These are phyloP conservation scores for Backusella morwellensis DNA, from an alignment of 192 early-diverging fungal species.

Conservation along the genomic window DNA sequence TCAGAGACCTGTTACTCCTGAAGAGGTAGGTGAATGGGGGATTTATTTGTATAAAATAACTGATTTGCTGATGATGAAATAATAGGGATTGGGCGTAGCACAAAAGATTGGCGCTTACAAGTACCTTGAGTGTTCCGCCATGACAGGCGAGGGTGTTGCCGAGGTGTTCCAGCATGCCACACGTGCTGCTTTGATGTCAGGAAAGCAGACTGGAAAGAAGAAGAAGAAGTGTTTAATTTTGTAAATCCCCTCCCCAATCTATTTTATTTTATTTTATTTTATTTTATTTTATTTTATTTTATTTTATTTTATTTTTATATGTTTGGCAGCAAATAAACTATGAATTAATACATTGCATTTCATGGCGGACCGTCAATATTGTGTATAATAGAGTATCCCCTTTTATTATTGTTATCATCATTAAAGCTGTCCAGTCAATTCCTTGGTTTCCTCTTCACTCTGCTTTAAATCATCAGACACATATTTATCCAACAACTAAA, in stretches of 20 bases:
- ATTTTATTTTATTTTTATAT: neutral
- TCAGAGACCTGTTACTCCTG: slow-evolving; percentile 69
- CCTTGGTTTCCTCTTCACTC: slow-evolving; percentile 30
- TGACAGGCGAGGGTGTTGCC: slow-evolving; percentile 69
- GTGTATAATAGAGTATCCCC: neutral
- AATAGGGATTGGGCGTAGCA: slow-evolving; percentile 62
- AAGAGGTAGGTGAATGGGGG: slow-evolving; percentile 50
- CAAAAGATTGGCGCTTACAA: slow-evolving; percentile 73
- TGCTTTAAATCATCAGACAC: slow-evolving; percentile 40
- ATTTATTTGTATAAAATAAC: neutral
- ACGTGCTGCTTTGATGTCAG: slow-evolving; percentile 6
- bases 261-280: neutral
- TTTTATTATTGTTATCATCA: neutral
- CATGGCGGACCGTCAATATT: neutral
- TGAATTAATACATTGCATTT: no score
- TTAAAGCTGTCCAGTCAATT: slow-evolving; percentile 26
- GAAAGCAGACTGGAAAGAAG: slow-evolving; percentile 9
- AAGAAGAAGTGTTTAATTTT: slow-evolving; percentile 27
- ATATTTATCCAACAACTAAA: slow-evolving; percentile 45
- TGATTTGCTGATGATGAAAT: neutral
- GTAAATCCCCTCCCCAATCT: slow-evolving; percentile 9
- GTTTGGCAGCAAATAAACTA: neutral
- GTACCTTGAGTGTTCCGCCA: slow-evolving; percentile 86
- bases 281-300: no score
- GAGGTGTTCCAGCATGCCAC: slow-evolving; percentile 88